Percentiles rank a stretch among this genome's conserved stretches.
phyloP scores from a whole-genome alignment of 352 stramenopile species.

The Phytophthora multivora region DNA sequence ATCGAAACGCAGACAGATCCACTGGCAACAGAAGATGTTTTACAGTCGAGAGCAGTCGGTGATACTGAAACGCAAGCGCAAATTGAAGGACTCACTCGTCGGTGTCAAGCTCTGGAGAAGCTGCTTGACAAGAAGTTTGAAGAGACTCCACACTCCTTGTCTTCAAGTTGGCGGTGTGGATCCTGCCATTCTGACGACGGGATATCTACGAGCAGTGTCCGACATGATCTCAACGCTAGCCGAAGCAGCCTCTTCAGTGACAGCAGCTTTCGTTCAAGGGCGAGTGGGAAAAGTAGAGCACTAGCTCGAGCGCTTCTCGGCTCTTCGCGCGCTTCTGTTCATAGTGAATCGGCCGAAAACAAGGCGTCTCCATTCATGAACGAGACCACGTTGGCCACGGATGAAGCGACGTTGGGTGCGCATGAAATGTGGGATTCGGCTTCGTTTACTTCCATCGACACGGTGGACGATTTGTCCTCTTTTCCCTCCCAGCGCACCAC shows the following conservation, averaged over 20 bases:
- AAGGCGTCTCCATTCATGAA: slow-evolving; percentile 29
- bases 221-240: slow-evolving; percentile 22
- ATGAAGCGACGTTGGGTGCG: slow-evolving; percentile 39
- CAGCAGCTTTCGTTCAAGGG: slow-evolving; percentile 3
- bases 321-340: slow-evolving; percentile 23
- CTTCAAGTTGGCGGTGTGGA: slow-evolving; percentile 26
- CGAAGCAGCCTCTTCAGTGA: slow-evolving; percentile 21
- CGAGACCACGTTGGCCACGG: slow-evolving; percentile 33
- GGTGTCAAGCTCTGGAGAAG: slow-evolving; percentile 56
- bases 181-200: slow-evolving; percentile 37
- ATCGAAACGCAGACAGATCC: slow-evolving; percentile 31
- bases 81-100: slow-evolving; percentile 49
- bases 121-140: slow-evolving; percentile 68
- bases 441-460: slow-evolving; percentile 44
- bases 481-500: slow-evolving; percentile 17
- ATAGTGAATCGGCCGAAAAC: slow-evolving; percentile 16
- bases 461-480: slow-evolving; percentile 26
- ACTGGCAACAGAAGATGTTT: slow-evolving; percentile 1
- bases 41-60: background rate
- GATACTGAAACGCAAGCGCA: slow-evolving; percentile 25
- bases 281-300: slow-evolving; percentile 31
- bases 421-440: slow-evolving; percentile 46
- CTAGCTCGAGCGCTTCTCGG: slow-evolving; percentile 30
- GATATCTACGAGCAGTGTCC: slow-evolving; percentile 15
- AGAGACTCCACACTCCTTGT: slow-evolving; percentile 28